Conservation (phyloP, 495 filamentous ascomycete genomes). For the Corynascus novoguineensis region DNA sequence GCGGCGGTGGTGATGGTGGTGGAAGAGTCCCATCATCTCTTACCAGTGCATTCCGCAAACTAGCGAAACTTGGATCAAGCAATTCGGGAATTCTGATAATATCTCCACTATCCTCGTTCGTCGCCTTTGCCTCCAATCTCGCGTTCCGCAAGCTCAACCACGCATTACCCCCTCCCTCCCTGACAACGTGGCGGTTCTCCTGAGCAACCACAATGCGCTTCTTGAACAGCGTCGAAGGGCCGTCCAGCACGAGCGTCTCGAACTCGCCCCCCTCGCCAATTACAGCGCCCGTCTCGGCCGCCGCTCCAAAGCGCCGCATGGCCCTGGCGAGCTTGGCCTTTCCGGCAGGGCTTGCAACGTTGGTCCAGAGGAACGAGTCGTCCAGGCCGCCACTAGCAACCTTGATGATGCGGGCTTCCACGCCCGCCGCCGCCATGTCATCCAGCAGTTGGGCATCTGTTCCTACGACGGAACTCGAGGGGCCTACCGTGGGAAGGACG, state of each 20-base stretch:
- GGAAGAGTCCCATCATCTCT: neutral
- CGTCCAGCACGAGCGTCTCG: conserved; percentile 84
- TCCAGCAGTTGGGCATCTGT: conserved; percentile 55
- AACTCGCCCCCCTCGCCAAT: conserved; percentile 95
- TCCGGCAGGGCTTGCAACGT: conserved; percentile 55
- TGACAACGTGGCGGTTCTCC: conserved; percentile 46
- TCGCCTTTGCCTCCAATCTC: conserved; percentile 37
- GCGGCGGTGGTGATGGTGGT: neutral
- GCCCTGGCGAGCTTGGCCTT: conserved; percentile 53
- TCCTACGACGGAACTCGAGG: conserved; percentile 17
- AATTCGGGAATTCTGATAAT: conserved; percentile 42
- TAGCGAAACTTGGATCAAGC: conserved; percentile 43
- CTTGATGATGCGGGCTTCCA: conserved; percentile 87
- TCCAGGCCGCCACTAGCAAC: conserved; percentile 87
- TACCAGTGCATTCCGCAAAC: conserved; percentile 18
- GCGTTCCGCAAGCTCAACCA: conserved; percentile 57
- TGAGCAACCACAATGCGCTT: conserved; percentile 60
- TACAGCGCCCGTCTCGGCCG: conserved; percentile 59
- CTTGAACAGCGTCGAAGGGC: conserved; percentile 66
- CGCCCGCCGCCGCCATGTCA: conserved; percentile 71
- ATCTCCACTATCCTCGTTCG: conserved; percentile 12
- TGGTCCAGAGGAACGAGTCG: conserved; percentile 73
- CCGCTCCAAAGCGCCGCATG: conserved; percentile 63
- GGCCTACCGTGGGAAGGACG: conserved; percentile 48
- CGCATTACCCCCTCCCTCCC: conserved; percentile 66